Evolutionary conservation across 1,284 basidiomycete genomes (phyloP), one percentile per base, ranked within the genome.

Genomic region (Fomitopsis palustris): DNA sequence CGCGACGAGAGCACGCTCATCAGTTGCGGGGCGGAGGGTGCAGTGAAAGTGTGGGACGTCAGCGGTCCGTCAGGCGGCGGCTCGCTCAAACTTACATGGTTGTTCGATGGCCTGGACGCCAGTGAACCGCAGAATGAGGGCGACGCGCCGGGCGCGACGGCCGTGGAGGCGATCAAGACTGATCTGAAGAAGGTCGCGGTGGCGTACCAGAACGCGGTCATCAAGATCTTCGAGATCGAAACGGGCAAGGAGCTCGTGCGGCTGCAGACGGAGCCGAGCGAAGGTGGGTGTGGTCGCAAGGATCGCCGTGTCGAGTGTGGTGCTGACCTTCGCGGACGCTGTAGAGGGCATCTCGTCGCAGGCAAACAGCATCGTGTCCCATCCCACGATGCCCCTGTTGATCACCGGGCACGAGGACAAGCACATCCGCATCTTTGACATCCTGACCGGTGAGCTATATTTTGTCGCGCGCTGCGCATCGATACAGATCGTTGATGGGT

Each of bases 331-430:
- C 19, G 37, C 27, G 35, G 35, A 23, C 45, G 16, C 67, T 92
- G 90, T 90, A 69, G 89, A 85, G 25, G 85, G 84, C 14, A 74
- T 82, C 33, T 83, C 82, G 12, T 88, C 90, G 1, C 95, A 96
- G 75, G 88, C 95, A 64, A 98, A 98, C 75, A 85, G 87, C 61
- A 87, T 98, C 54, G 85, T 90, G 39, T 95, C 94, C 47, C 95
- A 98, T 77, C 95, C 95, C 12, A 96, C 93, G 1, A 87, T 95
- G 80, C 86, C 93, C 1, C 76, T 96, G 27, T 83, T 98, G 52
- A 86, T 96, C 37, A 92, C 93, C 16, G 96, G 88, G 0, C 93
- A 97, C 72, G 96, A 98, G 75, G 95, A 98, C 77, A 95, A 94
- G 65, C 89, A 88, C 69, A 93, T 98, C 65, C 84, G 92, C 33